Base-by-base conservation (phyloP, 306 rosid genomes). In the Senna siamea region DNA sequence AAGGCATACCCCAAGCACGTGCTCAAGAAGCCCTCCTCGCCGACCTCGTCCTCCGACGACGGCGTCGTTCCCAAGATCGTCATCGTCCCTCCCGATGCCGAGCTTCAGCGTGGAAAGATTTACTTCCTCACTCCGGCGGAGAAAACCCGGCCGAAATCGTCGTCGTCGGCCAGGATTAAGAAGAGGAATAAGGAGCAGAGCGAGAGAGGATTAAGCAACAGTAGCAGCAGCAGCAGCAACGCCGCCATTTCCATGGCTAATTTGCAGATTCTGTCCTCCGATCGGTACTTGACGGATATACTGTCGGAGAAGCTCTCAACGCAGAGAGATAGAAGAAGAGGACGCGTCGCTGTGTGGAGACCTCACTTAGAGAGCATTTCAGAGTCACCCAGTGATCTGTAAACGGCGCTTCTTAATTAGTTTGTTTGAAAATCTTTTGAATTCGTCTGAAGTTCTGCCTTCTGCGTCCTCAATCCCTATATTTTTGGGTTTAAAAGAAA, bases 101-200 rank as follows among this genome's bases (percentile, higher is more conserved):
- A 88, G 30, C 98, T 94, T 52, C 90, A 88, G 26, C 96, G 97
- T 0, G 98, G 98, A 14, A 94, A 91, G 90, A 94, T 94, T 85
- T 94, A 94, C 96, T 94, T 94, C 80, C 98, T 94, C 67, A 94
- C 90, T 89, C 82, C 77, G 6, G 18, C 69, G 0, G 84, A 76
- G 8, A 85, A 89, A 14, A 40, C 73, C 44, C 66, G 41, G 22
- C 50, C 73, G 0, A 59, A 74, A 22, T 81, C 92, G 12, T 76
- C 40, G 40, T 7, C 89, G 0, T 63, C 68, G 0, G 57, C 64
- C 3, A 55, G 63, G 35, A 87, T 75, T n/a, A 87, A 84, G 83
- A 87, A 83, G 81, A 85, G 70, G 68, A 83, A 37, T 37, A 37
- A 64, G 55, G 79, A 81, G 13, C 73, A 69, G 19, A 70, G 44